Percentiles rank a stretch among this genome's conserved stretches.
Evolutionary conservation across 257 asterid genomes (phyloP).

Genomic region (Solanum etuberosum): DNA sequence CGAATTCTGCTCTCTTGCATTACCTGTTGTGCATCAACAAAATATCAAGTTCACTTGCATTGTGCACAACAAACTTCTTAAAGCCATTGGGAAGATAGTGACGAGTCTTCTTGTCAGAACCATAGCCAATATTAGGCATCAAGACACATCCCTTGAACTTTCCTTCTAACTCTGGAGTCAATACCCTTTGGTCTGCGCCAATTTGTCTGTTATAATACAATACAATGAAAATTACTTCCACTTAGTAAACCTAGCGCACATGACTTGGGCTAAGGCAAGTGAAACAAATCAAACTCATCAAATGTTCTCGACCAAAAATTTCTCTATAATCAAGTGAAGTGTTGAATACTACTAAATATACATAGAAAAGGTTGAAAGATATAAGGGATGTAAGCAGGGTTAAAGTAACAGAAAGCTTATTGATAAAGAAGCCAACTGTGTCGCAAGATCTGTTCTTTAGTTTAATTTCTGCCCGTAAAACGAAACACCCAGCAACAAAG

Average conservation of each 20-base stretch:
- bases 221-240: background rate
- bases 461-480: constrained; percentile 44
- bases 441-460: constrained; percentile 46
- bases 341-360: background rate
- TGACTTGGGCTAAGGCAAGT: background rate
- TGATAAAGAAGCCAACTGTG: constrained; percentile 30
- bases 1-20: background rate
- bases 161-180: constrained; percentile 61
- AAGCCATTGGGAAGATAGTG: constrained; percentile 63
- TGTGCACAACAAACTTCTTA: constrained; percentile 58
- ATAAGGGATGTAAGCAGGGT: constrained; percentile 7
- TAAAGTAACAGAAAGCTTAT: constrained; percentile 39
- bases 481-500: constrained; percentile 33
- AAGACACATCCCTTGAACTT: constrained; percentile 60
- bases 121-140: constrained; percentile 75
- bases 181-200: constrained; percentile 81
- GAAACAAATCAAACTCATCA: background rate
- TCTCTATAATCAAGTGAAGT: background rate
- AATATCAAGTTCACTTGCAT: constrained; percentile 43
- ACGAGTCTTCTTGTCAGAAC: constrained; percentile 58
- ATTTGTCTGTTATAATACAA: constrained; percentile 15
- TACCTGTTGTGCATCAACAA: constrained; percentile 77
- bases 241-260: background rate
- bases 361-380: background rate
- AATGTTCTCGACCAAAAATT: background rate